These are phyloP conservation scores for Leishmania lainsoni DNA, from an alignment of 208 protist genomes.

Conservation along the genomic window DNA sequence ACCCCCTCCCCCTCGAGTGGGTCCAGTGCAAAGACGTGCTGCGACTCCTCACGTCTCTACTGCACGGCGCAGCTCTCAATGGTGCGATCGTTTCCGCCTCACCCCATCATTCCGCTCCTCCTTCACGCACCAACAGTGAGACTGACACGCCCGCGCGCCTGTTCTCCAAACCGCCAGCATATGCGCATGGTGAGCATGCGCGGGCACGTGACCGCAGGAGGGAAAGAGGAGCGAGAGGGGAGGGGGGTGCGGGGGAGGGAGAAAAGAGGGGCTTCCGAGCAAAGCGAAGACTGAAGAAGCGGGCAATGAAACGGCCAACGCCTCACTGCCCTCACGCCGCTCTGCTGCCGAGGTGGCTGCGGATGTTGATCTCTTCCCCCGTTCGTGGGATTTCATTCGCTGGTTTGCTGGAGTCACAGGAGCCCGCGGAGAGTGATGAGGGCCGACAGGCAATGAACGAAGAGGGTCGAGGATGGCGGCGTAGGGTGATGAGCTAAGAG, in stretches of 20 bases:
- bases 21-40: too few relatives aligned
- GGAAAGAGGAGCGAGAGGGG: neutral
- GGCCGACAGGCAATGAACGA: neutral
- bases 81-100: too few relatives aligned
- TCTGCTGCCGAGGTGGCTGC: too few relatives aligned
- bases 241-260: neutral
- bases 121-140: neutral
- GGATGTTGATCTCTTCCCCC: neutral
- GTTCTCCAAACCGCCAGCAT: neutral
- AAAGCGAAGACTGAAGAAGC: too few relatives aligned
- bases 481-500: neutral
- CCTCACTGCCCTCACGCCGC: too few relatives aligned
- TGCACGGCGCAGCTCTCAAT: too few relatives aligned
- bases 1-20: too few relatives aligned
- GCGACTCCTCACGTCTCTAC: too few relatives aligned
- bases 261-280: neutral
- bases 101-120: too few relatives aligned
- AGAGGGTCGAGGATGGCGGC: neutral
- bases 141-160: neutral
- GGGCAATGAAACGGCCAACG: too few relatives aligned
- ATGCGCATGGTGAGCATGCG: neutral
- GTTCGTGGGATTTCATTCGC: neutral
- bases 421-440: neutral
- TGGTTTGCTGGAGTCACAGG: too few relatives aligned
- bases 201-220: neutral